These are phyloP conservation scores for Debaryomyces psychrophilus DNA, from an alignment of 1,139 yeast species.

Conservation along the genomic window DNA sequence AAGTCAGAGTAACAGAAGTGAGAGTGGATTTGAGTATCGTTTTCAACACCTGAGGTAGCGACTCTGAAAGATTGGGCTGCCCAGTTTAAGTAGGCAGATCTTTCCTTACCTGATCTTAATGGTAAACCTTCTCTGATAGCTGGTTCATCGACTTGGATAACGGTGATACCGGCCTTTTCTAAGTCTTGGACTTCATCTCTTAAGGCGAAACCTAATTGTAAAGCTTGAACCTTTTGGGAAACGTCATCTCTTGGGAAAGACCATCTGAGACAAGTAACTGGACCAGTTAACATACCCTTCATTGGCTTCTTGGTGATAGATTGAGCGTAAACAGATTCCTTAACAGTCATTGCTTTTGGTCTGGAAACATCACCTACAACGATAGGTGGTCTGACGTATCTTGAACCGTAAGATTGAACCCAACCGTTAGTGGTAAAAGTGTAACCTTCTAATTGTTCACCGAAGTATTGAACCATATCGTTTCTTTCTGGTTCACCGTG, in stretches of 20 bases:
- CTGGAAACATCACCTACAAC: conserved; percentile 99
- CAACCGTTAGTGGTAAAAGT: conserved; percentile 99
- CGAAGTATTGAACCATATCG: conserved; percentile 99
- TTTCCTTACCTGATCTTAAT: conserved; percentile 95
- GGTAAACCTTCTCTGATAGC: conserved; percentile 99
- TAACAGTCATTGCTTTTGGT: conserved; percentile 97
- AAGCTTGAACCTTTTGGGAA: conserved; percentile 90
- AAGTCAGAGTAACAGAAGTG: conserved; percentile 99
- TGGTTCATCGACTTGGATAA: conserved; percentile 99
- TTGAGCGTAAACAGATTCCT: conserved; percentile 99
- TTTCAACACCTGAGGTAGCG: conserved; percentile 96
- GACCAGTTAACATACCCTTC: conserved; percentile 99
- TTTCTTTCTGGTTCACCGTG: conserved; percentile 99
- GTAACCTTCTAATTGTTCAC: conserved; percentile 97
- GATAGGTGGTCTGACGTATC: conserved; percentile 99
- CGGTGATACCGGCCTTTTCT: conserved; percentile 97
- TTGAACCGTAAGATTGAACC: conserved; percentile 99
- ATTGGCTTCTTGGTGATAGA: conserved; percentile 92
- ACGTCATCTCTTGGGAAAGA: conserved; percentile 99
- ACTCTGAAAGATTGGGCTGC: conserved; percentile 99
- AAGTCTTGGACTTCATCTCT: conserved; percentile 98
- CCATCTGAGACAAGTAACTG: conserved; percentile 99
- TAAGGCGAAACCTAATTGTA: conserved; percentile 95
- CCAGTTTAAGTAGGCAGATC: conserved; percentile 96
- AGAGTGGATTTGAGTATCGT: conserved; percentile 97